These are phyloP conservation scores for Pseudonitzschia multistriata DNA, from an alignment of 108 stramenopile species.

Conservation along the genomic window DNA sequence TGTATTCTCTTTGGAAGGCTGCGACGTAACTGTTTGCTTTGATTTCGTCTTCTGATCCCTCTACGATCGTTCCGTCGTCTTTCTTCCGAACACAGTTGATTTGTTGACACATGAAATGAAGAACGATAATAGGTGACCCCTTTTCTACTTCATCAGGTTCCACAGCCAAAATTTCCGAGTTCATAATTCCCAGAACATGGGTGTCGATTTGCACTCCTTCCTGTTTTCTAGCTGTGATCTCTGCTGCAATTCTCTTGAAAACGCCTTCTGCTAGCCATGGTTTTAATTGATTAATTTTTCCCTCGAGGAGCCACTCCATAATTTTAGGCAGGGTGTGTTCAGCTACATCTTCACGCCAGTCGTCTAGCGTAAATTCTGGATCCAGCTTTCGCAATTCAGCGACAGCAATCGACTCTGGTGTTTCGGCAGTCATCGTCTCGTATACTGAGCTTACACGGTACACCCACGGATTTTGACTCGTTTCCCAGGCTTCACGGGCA, in stretches of 20 bases:
- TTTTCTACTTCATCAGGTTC: conserved; percentile 75
- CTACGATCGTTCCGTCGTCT: conserved; percentile 85
- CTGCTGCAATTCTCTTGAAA: conserved; percentile 85
- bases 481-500: conserved; percentile 96
- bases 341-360: conserved; percentile 84
- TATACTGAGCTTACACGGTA: conserved; percentile 93
- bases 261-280: conserved; percentile 90
- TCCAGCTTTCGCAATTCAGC: conserved; percentile 91
- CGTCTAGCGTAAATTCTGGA: conserved; percentile 92
- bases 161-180: conserved; percentile 88
- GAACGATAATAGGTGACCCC: conserved; percentile 87
- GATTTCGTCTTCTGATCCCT: conserved; percentile 90
- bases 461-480: conserved; percentile 98
- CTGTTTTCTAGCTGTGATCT: conserved; percentile 80
- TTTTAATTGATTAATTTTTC: conserved; percentile 81
- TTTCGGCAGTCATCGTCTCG: conserved; percentile 95
- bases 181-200: conserved; percentile 93
- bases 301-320: conserved; percentile 89
- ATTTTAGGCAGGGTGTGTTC: conserved; percentile 88
- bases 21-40: conserved; percentile 93
- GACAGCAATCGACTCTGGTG: conserved; percentile 88
- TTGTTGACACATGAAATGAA: conserved; percentile 98
- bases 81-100: conserved; percentile 97
- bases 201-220: conserved; percentile 93
- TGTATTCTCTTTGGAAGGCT: conserved; percentile 94